Base-by-base conservation (phyloP, 225 moss, liverwort and hornwort genomes). In the Physcomitrium patens region DNA sequence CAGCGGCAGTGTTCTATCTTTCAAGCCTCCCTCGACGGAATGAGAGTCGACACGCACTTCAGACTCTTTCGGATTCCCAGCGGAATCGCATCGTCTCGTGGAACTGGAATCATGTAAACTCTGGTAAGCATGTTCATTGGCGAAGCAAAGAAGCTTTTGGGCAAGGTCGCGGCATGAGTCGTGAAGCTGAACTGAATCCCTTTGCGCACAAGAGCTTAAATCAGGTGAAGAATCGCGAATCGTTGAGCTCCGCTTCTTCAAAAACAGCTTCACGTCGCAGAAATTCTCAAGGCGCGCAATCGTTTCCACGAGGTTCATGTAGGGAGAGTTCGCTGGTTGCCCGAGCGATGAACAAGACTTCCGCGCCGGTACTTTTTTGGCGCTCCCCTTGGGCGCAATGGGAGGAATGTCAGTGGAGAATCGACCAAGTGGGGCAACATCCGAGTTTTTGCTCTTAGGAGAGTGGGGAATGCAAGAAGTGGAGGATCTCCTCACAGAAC, bases 241-340 rank as follows among this genome's bases (percentile, higher is more conserved):
- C 26, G 54, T 17, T 5, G 54, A 23, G 12, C 45, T 45, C 23
- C 76, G 58, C 12, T 62, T 71, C 59, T 68, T 65, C 72, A 47
- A 45, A 44, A 79, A 69, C 28, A 82, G 78, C 68, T 73, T 78
- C 80, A 71, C 80, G 12, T 80, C 72, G 63, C 78, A 84, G 58
- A 87, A 73, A 22, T 77, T 87, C 70, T 87, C 81, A 10, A 84
- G 61, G 8, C 74, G 81, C 28, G 81, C 63, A n/a, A 87, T 79
- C 8, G 84, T 74, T 19, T 81, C 76, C 41, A 70, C 60, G 46
- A 79, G 67, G 11, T 42, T 73, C 57, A 20, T 60, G 16, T 65
- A 61, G 15, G 47, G n/a, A 27, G 55, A 48, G 43, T 74, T 74
- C 37, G 16, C 59, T 15, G 16, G 11, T 43, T 66, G 79, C 1